Evolutionary conservation across 2,329 filamentous ascomycete species (phyloP), one percentile per base, ranked within the genome.

Genomic region (Verticillium alfalfae): DNA sequence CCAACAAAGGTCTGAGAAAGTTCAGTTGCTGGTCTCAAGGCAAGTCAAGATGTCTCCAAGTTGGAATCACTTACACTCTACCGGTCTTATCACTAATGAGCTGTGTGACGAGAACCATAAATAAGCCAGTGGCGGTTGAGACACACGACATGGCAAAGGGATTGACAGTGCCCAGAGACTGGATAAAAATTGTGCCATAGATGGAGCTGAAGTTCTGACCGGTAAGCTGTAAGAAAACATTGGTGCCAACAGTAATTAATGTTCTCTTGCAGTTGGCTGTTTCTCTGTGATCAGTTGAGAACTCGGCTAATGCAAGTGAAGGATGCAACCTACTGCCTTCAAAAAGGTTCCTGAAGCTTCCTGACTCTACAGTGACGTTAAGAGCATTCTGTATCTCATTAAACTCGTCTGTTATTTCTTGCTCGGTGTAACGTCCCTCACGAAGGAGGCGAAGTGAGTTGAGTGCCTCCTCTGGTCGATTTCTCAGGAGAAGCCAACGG

Each of bases 161-260:
- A 41, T 71, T 69, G 37, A 71, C 60, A 2, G 70, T 70, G 1
- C 66, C 65, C 4, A 73, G 56, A 1, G 61, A 64, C 13, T 67
- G 65, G 49, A 70, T 61, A 13, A 66, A 70, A 0, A 70, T 57
- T 1, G 68, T 54, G 1, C 69, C 69, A 9, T 70, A 70, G 1
- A 61, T 63, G 0, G 68, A 69, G 0, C 60, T 45, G 0, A 70
- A 70, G 0, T 66, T 63, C 22, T 70, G 66, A 0, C 69, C 69
- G 5, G 65, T 69, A 7, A 64, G 61, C 37, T 70, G 67, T 31
- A 60, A 36, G 34, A 65, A 65, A 4, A 62, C 45, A 22, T 41
- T 61, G n/a, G 39, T 56, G n/a, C 59, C 65, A 18, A 62, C 45
- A 8, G 60, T 45, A 39, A 67, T 63, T 13, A 61, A 45, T 4